Percentiles rank a stretch among this genome's conserved stretches.
These are phyloP conservation scores for Magnolia changhungtana DNA, from an alignment of 164 flowering plant species.

Conservation along the genomic window DNA sequence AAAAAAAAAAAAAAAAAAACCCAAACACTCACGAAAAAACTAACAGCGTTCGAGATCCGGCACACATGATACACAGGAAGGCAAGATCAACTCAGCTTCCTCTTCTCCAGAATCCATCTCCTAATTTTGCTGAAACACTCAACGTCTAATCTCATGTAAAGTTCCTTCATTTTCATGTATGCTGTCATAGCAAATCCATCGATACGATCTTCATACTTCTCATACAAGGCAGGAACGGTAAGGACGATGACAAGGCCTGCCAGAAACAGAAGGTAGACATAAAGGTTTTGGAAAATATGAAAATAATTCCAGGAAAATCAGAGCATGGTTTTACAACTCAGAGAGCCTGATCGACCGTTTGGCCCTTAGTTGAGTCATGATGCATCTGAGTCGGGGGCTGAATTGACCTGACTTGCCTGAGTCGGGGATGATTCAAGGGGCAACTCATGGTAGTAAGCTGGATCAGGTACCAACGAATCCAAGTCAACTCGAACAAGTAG, in stretches of 20 bases:
- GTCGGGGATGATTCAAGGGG: too few relatives aligned
- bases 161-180: conserved; percentile 30
- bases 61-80: background rate
- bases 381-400: too few relatives aligned
- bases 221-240: conserved; percentile 73
- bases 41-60: background rate
- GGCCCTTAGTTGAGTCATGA: too few relatives aligned
- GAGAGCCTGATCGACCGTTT: too few relatives aligned
- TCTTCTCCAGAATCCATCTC: conserved; percentile 47
- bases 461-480: too few relatives aligned
- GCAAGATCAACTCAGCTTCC: conserved; percentile 46
- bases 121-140: conserved; percentile 34
- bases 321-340: too few relatives aligned
- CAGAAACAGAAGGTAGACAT: background rate
- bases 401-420: too few relatives aligned
- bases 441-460: too few relatives aligned
- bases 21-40: conserved; percentile 2
- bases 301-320: background rate
- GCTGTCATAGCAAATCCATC: conserved; percentile 36
- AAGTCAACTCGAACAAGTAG: too few relatives aligned
- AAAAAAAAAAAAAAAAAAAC: background rate
- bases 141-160: conserved; percentile 41
- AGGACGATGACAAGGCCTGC: conserved; percentile 72
- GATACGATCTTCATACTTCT: conserved; percentile 58
- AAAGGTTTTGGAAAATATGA: background rate